These are phyloP conservation scores for Umbelopsis ramanniana DNA, from an alignment of 192 early-diverging fungal genomes.

Conservation along the genomic window DNA sequence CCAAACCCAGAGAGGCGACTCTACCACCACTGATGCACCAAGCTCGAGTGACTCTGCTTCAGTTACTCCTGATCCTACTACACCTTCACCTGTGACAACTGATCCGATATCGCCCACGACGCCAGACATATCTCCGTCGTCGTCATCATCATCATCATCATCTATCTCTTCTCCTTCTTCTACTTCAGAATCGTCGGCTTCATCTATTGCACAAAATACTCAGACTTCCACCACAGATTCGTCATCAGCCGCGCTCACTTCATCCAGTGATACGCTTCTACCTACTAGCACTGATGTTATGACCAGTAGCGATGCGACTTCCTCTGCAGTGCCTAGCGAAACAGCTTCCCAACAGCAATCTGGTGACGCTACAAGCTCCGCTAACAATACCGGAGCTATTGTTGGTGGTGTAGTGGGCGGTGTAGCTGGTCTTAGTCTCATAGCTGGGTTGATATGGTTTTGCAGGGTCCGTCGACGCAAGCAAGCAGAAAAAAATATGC, in stretches of 20 bases:
- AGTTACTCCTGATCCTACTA: neutral
- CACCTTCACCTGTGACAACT: neutral
- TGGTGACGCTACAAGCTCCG: neutral
- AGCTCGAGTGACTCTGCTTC: neutral
- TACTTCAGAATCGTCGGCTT: neutral
- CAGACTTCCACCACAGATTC: neutral
- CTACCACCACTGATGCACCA: neutral
- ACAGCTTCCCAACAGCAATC: neutral
- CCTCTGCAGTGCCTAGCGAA: neutral
- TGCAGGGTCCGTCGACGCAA: constrained; percentile 11
- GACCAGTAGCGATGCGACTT: neutral
- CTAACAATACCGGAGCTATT: constrained; percentile 1
- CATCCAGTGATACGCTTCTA: neutral
- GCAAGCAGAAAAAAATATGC: constrained; percentile 8
- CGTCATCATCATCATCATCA: neutral
- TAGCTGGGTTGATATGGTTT: neutral
- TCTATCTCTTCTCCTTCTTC: neutral
- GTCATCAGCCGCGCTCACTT: neutral
- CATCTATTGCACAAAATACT: neutral
- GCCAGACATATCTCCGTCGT: neutral
- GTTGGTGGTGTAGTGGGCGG: constrained; percentile 3
- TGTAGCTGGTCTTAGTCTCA: neutral
- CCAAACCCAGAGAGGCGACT: too few species aligned
- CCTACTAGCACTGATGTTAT: neutral
- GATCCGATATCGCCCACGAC: neutral